A percentile compares a stretch with the other conserved stretches of the same genome.
These are phyloP conservation scores for Cytospora leucostoma DNA, from an alignment of 2,329 filamentous ascomycete species.

Conservation along the genomic window DNA sequence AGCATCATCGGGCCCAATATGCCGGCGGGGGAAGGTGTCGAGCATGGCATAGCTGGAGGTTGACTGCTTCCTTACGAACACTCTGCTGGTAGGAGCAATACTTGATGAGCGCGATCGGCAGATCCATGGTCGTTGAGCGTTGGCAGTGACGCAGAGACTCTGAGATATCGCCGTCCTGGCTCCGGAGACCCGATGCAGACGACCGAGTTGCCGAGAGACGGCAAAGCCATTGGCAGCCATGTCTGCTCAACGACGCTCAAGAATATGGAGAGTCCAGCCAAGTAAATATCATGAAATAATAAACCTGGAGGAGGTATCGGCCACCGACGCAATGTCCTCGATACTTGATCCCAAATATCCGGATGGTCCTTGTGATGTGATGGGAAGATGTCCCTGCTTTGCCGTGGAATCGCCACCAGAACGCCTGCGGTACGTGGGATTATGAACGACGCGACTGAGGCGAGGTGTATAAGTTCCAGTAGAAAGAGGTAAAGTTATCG, in stretches of 20 bases:
- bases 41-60: slow-evolving; percentile 38
- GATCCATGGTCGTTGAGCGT: slow-evolving; percentile 27
- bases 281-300: neutral
- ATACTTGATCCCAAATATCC: neutral
- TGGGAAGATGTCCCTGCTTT: slow-evolving; percentile 1
- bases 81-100: slow-evolving; percentile 16
- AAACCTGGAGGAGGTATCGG: neutral
- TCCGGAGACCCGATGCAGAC: slow-evolving; percentile 19
- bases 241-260: neutral
- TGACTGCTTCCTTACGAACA: slow-evolving; percentile 30
- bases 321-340: slow-evolving; percentile 8
- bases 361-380: neutral
- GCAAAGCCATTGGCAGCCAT: slow-evolving; percentile 29
- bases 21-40: slow-evolving; percentile 74
- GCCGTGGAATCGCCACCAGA: slow-evolving; percentile 19
- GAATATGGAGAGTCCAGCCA: neutral
- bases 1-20: slow-evolving; percentile 78
- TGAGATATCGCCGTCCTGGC: slow-evolving; percentile 18
- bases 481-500: neutral
- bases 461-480: slow-evolving; percentile 7
- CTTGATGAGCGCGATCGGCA: slow-evolving; percentile 23
- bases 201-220: slow-evolving; percentile 29
- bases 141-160: slow-evolving; percentile 25
- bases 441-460: neutral
- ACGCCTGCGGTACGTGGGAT: neutral